Evolutionary conservation across 139 green algal species (phyloP), one percentile per base, ranked within the genome.

Genomic region (Chlamydomonas urium): DNA sequence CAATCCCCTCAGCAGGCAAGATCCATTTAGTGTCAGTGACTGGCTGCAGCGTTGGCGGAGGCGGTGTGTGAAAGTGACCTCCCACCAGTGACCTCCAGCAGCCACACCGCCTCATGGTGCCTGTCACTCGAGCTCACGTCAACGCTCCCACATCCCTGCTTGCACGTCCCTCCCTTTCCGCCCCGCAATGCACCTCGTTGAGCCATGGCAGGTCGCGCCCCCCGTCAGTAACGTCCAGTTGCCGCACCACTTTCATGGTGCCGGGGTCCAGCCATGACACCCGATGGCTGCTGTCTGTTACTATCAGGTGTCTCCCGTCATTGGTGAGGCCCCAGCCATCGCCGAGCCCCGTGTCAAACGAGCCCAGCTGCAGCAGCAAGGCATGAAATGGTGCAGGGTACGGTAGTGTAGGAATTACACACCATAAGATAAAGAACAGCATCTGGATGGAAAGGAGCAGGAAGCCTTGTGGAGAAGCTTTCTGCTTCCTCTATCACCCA

Each of bases 291-390:
- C 82, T 88, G 80, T 97, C 92, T 14, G 80, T 90, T 1, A 87
- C 65, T 2, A 96, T 85, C 4, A 97, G 77, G 38, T 77, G 58
- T 1, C 47, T 72, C 29, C 84, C 82, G 63, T 96, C 83, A 6
- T 71, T 87, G 1, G 91, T 91, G 21, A 92, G 72, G 28, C 92
- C 92, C 91, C 92, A 97, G 28, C 92, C 92, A 74, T 97, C 91
- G 4, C n/a, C 70, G 32, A 97, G 81, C 0, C 75, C 80, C 1
- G 83, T 87, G 23, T 86, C 38, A 47, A 81, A 75, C 2, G 37
- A 50, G 21, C 77, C 79, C 8, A 81, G 48, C 81, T 87, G 74
- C n/a, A 57, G 28, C n/a, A n/a, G n/a, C n/a, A n/a, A n/a, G n/a
- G n/a, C n/a, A n/a, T n/a, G n/a, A n/a, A n/a, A n/a, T n/a, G n/a